Evolutionary conservation across 1,284 basidiomycete species (phyloP).

Genomic region (Ceratobasidium sp.): DNA sequence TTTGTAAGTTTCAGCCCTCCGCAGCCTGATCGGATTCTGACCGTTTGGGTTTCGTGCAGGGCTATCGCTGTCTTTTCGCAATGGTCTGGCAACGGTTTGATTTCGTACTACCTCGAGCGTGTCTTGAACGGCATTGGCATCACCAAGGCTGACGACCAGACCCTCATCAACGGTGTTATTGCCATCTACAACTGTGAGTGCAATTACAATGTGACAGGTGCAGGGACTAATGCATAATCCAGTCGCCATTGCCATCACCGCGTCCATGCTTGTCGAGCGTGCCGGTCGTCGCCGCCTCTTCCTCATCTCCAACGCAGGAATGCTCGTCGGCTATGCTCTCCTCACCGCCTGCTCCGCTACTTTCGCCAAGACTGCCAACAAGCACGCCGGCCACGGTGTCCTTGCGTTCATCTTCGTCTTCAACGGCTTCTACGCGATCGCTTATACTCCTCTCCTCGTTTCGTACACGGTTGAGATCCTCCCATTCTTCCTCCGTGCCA

Average conservation of each 20-base stretch:
- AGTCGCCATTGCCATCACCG: constrained; percentile 54
- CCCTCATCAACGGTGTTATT: constrained; percentile 74
- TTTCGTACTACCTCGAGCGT: constrained; percentile 66
- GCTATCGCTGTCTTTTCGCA: constrained; percentile 44
- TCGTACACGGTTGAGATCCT: constrained; percentile 73
- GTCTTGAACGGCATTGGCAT: constrained; percentile 77
- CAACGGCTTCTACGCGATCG: constrained; percentile 72
- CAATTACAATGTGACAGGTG: constrained; percentile 56
- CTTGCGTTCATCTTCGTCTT: constrained; percentile 75
- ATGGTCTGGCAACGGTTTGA: constrained; percentile 47
- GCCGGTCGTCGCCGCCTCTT: constrained; percentile 68
- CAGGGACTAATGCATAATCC: constrained; percentile 67
- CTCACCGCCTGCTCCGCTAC: constrained; percentile 75
- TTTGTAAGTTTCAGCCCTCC: constrained; percentile 27
- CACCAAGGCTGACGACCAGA: constrained; percentile 55
- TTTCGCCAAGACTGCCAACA: constrained; percentile 57
- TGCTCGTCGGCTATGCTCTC: constrained; percentile 69
- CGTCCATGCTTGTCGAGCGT: constrained; percentile 64
- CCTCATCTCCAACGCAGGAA: constrained; percentile 66
- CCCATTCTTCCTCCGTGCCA: constrained; percentile 70
- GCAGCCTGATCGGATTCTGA: constrained; percentile 35
- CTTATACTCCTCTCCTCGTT: constrained; percentile 50
- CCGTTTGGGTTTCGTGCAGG: constrained; percentile 36
- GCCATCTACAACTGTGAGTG: constrained; percentile 69
- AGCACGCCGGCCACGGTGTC: constrained; percentile 49